Evolutionary conservation across 345 rosid species (phyloP), one percentile per base, ranked within the genome.

Genomic region (Cardamine occulta): DNA sequence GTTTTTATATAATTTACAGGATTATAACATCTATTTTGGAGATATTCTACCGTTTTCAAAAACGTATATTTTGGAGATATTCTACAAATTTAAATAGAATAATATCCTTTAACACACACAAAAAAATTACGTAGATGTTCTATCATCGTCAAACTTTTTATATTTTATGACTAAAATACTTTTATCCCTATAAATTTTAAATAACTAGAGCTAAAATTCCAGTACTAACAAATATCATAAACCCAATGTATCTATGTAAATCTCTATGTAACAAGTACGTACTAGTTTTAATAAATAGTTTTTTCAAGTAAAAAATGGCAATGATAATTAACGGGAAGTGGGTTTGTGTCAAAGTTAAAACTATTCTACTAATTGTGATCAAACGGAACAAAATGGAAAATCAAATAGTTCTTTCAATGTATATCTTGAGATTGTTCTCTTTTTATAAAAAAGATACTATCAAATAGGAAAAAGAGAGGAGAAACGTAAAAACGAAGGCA

Each of bases 401-500:
- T 40, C 31, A 34, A 24, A 35, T 35, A 32, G 49, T 39, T 26
- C 9, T 53, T 37, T 28, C 9, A 5, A 31, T 31, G 17, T 44
- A 4, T 57, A 57, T 18, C 14, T 37, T 13, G 2, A 23, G 21
- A 42, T 15, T 44, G 8, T 29, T 60, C 34, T 31, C 29, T 35
- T 58, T 37, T 5, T 18, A 40, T 53, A 11, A 51, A 62, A 29
- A 29, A 11, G 1, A 26, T 69, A 24, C 26, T 3, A 23, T 42
- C 13, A 60, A 60, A 11, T 44, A 63, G 8, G 35, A 8, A 64
- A 64, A 68, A 44, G 26, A n/a, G 68, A 69, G 65, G 53, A 57
- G 70, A 77, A 71, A 77, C 80, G 72, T 77, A 65, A 65, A 64
- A 48, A 44, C 23, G 62, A 77, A 77, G 80, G 73, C 75, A 76